Percentiles rank a stretch among this genome's conserved stretches.
These are phyloP conservation scores for Posidonia oceanica DNA, from an alignment of 116 monocot species.

Conservation along the genomic window DNA sequence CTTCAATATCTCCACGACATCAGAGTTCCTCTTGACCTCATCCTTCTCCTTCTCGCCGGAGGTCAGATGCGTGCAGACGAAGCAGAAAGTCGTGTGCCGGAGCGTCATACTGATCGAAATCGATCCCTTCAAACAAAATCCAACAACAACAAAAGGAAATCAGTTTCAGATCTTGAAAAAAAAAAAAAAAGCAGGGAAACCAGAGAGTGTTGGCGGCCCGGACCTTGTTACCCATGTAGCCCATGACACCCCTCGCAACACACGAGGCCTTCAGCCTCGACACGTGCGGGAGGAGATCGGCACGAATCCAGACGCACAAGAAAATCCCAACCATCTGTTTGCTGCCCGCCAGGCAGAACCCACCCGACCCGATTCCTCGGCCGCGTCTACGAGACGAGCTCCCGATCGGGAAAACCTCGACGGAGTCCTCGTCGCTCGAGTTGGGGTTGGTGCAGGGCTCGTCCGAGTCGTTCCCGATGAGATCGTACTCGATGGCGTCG, in stretches of 20 bases:
- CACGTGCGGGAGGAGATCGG: constrained; percentile 30
- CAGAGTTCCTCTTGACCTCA: constrained; percentile 50
- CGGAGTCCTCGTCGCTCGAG: constrained; percentile 16
- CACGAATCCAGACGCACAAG: constrained; percentile 79
- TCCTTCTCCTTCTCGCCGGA: constrained; percentile 72
- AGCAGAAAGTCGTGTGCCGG: constrained; percentile 41
- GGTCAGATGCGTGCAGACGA: constrained; percentile 61
- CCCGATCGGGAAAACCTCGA: neutral
- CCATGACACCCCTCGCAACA: constrained; percentile 81
- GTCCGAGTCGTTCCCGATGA: neutral
- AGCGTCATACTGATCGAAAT: constrained; percentile 67
- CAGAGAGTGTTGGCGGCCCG: neutral
- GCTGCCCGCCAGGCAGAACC: constrained; percentile 49
- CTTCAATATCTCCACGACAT: constrained; percentile 55
- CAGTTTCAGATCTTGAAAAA: no score
- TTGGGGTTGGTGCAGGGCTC: neutral
- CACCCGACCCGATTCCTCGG: neutral
- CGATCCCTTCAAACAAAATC: constrained; percentile 32
- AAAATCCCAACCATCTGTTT: constrained; percentile 96
- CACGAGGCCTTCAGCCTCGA: constrained; percentile 50
- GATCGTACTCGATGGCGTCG: neutral
- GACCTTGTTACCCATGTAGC: constrained; percentile 97
- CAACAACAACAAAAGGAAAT: neutral
- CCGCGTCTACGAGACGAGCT: neutral
- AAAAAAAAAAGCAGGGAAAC: neutral